phyloP scores from a whole-genome alignment of 495 filamentous ascomycete species.

The Chlorociboria aeruginascens region DNA sequence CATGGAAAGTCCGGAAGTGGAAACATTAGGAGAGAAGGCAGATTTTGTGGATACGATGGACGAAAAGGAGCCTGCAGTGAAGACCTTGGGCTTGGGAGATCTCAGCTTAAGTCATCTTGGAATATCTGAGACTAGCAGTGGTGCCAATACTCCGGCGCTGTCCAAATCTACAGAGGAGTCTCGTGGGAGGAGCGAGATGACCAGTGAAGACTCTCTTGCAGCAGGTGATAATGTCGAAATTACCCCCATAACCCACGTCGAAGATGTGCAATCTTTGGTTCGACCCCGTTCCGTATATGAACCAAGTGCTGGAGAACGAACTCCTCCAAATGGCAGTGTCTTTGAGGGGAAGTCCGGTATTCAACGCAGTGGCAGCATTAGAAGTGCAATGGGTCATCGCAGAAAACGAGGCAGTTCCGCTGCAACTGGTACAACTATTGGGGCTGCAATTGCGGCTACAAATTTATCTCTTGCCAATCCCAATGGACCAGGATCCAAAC shows the following conservation, averaged over 20 bases:
- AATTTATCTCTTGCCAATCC: constrained; percentile 54
- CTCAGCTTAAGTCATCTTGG: constrained; percentile 76
- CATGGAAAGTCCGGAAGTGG: constrained; percentile 33
- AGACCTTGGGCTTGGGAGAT: constrained; percentile 82
- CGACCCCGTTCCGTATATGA: constrained; percentile 34
- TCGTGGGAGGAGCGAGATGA: constrained; percentile 10
- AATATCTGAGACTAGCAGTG: constrained; percentile 41
- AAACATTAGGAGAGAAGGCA: constrained; percentile 29
- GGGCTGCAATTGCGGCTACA: constrained; percentile 52
- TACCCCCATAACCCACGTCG: neutral
- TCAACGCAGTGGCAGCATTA: constrained; percentile 68
- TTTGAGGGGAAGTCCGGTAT: constrained; percentile 54
- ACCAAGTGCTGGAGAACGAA: constrained; percentile 40
- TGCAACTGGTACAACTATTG: constrained; percentile 63
- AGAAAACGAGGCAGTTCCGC: constrained; percentile 77
- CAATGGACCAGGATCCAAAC: constrained; percentile 36
- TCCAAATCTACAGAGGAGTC: constrained; percentile 27
- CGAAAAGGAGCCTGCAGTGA: constrained; percentile 64
- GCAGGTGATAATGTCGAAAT: constrained; percentile 2
- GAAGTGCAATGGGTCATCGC: constrained; percentile 57
- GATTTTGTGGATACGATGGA: constrained; percentile 26
- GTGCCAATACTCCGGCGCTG: constrained; percentile 26
- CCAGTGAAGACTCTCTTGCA: constrained; percentile 4
- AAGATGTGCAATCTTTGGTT: constrained; percentile 9
- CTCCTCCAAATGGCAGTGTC: constrained; percentile 52